phyloP scores from a whole-genome alignment of 805 yeast species.

The Starmerella apis region DNA sequence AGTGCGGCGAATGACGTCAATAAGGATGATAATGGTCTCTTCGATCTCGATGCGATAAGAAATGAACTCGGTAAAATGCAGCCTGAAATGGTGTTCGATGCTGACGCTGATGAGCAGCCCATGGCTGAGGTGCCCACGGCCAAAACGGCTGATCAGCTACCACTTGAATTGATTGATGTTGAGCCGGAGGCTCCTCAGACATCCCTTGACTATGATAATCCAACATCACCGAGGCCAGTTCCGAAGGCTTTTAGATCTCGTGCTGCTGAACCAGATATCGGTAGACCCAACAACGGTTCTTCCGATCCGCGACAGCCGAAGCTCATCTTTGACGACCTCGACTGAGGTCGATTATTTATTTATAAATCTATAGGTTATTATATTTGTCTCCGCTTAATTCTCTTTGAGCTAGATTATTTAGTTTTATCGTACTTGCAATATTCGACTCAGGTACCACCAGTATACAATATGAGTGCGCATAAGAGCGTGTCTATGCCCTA shows the following conservation, averaged over 20 bases:
- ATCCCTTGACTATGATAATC: conserved; percentile 18
- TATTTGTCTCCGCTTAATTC: neutral
- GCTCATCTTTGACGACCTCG: conserved; percentile 17
- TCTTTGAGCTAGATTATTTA: too few species aligned
- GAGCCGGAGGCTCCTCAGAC: conserved; percentile 13
- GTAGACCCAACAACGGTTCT: neutral
- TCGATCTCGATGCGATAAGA: conserved; percentile 35
- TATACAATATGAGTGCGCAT: too few species aligned
- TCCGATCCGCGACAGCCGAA: neutral
- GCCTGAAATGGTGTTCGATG: conserved; percentile 26
- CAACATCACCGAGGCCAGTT: conserved; percentile 8
- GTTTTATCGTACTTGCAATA: too few species aligned
- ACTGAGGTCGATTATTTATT: conserved; percentile 7
- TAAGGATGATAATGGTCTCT: conserved; percentile 30
- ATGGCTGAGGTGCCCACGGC: conserved; percentile 7
- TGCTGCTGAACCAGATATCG: neutral
- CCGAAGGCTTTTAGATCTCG: neutral
- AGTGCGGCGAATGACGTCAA: conserved; percentile 27
- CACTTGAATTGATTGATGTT: conserved; percentile 14
- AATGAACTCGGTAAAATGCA: conserved; percentile 31
- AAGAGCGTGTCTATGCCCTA: neutral
- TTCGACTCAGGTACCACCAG: neutral
- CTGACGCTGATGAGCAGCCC: conserved; percentile 7
- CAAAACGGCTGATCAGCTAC: conserved; percentile 4
- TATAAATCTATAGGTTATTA: neutral